Evolutionary conservation across 2,329 filamentous ascomycete species (phyloP).

Genomic region (Corynespora cassiicola): DNA sequence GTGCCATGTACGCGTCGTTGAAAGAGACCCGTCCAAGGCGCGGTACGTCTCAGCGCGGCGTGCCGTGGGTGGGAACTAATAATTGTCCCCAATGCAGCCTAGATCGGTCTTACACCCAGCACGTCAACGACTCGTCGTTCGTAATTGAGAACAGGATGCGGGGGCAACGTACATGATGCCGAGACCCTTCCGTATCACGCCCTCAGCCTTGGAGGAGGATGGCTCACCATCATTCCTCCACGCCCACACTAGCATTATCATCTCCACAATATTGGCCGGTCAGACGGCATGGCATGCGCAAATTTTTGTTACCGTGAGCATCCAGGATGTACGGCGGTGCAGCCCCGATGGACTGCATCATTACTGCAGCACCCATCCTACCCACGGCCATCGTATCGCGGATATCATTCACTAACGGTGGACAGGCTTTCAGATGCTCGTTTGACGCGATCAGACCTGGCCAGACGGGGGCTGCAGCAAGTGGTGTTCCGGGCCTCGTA

Average conservation of each 20-base stretch:
- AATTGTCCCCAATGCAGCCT: slow-evolving; percentile 36
- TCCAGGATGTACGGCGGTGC: slow-evolving; percentile 14
- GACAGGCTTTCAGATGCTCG: slow-evolving; percentile 11
- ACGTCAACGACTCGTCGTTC: slow-evolving; percentile 29
- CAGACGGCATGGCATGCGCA: slow-evolving; percentile 3
- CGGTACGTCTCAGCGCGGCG: slow-evolving; percentile 43
- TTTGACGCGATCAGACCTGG: slow-evolving; percentile 5
- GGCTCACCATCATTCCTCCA: slow-evolving; percentile 19
- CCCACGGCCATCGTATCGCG: slow-evolving; percentile 15
- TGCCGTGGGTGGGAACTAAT: slow-evolving; percentile 33
- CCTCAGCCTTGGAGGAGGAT: slow-evolving; percentile 22
- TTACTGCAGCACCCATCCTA: slow-evolving; percentile 14
- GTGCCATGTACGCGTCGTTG: slow-evolving; percentile 34
- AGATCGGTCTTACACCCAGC: slow-evolving; percentile 30
- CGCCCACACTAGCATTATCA: slow-evolving; percentile 33
- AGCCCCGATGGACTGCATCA: slow-evolving; percentile 13
- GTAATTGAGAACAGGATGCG: slow-evolving; percentile 23
- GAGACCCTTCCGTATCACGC: slow-evolving; percentile 36
- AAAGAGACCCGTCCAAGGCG: slow-evolving; percentile 23
- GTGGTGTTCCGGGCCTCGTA: slow-evolving; percentile 1
- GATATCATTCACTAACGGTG: slow-evolving; percentile 11
- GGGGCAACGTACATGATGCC: slow-evolving; percentile 21
- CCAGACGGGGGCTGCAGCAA: slow-evolving; percentile 2
- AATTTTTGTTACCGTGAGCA: neutral
- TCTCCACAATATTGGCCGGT: slow-evolving; percentile 28